Evolutionary conservation across 176 grass and related monocot genomes (phyloP).

Genomic region (Tuctoria greenei): DNA sequence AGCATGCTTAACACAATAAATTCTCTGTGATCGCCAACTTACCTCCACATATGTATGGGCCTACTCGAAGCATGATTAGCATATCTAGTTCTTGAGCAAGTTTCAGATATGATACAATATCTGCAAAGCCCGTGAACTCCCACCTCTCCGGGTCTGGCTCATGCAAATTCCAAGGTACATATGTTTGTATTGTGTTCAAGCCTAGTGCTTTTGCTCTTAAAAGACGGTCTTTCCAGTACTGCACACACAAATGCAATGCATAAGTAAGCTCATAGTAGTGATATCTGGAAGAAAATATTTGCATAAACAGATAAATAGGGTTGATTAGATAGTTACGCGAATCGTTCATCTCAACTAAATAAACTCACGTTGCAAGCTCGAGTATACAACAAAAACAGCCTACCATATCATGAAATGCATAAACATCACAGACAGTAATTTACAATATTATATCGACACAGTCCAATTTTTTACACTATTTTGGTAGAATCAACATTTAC

Average conservation of each 20-base stretch:
- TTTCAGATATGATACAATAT: conserved; percentile 75
- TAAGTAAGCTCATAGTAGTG: conserved; percentile 12
- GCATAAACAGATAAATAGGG: not conserved
- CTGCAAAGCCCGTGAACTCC: conserved; percentile 64
- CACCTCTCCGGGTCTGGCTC: conserved; percentile 65
- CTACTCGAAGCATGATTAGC: conserved; percentile 84
- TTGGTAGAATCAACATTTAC: not conserved
- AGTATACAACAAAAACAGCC: not conserved
- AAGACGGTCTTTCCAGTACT: conserved; percentile 94
- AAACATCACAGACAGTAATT: not conserved
- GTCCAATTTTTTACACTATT: not conserved
- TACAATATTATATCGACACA: too few species aligned
- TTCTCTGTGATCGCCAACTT: conserved; percentile 25
- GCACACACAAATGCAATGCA: conserved; percentile 27
- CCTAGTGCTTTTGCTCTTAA: conserved; percentile 86
- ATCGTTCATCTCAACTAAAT: not conserved
- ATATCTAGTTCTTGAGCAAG: conserved; percentile 85
- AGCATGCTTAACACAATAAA: not conserved
- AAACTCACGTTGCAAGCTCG: not conserved
- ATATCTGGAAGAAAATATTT: conserved; percentile 11
- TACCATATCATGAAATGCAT: not conserved
- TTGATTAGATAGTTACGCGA: not conserved
- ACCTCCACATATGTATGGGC: conserved; percentile 96
- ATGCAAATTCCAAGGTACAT: conserved; percentile 94
- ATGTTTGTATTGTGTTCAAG: conserved; percentile 93